A percentile compares a stretch with the other conserved stretches of the same genome.
Evolutionary conservation across 163 green algal genomes (phyloP).

Genomic region (Prototheca wickerhamii): DNA sequence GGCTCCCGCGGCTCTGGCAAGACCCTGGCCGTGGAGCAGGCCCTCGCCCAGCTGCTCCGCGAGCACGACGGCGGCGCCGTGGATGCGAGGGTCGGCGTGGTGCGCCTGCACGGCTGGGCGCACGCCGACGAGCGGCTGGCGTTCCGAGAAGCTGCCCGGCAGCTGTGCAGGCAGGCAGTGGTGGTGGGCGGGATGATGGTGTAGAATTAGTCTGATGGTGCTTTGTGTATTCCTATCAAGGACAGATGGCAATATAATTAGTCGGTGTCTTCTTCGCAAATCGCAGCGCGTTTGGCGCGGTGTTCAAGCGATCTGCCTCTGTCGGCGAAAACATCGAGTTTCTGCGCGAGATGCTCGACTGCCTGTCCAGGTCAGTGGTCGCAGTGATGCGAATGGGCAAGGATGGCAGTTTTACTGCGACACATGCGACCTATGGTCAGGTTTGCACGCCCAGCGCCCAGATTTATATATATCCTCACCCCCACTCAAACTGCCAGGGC

Average conservation of each 20-base stretch:
- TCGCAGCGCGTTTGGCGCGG: conserved; percentile 37
- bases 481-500: neutral
- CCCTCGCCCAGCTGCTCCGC: conserved; percentile 17
- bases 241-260: neutral
- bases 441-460: neutral
- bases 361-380: conserved; percentile 42
- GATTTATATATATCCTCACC: neutral
- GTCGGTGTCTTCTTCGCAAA: neutral
- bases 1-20: conserved; percentile 42
- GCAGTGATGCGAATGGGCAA: too few relatives aligned
- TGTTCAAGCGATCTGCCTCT: conserved; percentile 45
- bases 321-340: conserved; percentile 80
- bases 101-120: conserved; percentile 40
- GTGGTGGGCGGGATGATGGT: neutral
- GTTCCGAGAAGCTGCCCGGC: conserved; percentile 68
- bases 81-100: conserved; percentile 17
- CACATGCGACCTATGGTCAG: too few relatives aligned
- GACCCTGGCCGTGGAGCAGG: conserved; percentile 39
- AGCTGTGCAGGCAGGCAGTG: conserved; percentile 53
- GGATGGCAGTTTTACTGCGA: too few relatives aligned
- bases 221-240: neutral
- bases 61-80: conserved; percentile 19
- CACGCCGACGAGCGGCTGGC: conserved; percentile 50
- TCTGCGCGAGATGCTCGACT: conserved; percentile 57
- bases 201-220: neutral